phyloP scores from a whole-genome alignment of 495 filamentous ascomycete genomes.

The Hyaloscypha finlandica region DNA sequence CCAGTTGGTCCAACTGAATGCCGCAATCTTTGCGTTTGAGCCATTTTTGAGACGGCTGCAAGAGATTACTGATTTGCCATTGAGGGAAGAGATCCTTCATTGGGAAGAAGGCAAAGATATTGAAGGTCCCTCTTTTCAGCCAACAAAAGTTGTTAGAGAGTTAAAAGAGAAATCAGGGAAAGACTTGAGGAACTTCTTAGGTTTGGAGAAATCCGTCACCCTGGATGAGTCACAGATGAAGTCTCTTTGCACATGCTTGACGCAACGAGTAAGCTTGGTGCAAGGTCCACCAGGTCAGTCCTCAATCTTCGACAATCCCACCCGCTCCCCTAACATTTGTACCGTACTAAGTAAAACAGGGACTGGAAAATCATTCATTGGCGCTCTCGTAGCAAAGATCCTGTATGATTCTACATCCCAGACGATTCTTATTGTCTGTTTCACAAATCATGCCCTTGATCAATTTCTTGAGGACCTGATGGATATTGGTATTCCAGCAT shows the following conservation, averaged over 20 bases:
- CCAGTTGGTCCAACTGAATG: constrained; percentile 59
- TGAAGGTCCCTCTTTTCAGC: constrained; percentile 30
- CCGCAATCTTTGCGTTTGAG: constrained; percentile 71
- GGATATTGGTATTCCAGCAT: constrained; percentile 56
- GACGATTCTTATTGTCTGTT: constrained; percentile 62
- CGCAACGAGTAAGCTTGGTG: constrained; percentile 59
- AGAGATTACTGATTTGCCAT: constrained; percentile 51
- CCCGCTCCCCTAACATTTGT: not conserved
- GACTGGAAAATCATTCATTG: constrained; percentile 81
- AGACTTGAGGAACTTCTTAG: constrained; percentile 39
- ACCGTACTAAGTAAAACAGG: constrained; percentile 43
- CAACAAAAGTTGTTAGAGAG: not conserved
- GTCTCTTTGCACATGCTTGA: constrained; percentile 58
- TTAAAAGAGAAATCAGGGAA: not conserved
- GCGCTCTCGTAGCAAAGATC: constrained; percentile 63
- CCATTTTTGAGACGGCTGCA: constrained; percentile 66
- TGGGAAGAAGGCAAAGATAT: constrained; percentile 32
- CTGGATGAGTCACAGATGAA: constrained; percentile 58
- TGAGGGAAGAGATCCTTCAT: constrained; percentile 52
- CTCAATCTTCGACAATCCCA: too few relatives aligned
- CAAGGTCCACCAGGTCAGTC: constrained; percentile 74
- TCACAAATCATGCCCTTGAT: constrained; percentile 74
- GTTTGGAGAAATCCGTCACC: constrained; percentile 26
- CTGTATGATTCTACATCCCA: constrained; percentile 53
- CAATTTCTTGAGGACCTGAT: constrained; percentile 73